Percentiles rank a stretch among this genome's conserved stretches.
Evolutionary conservation across 768 basidiomycete species (phyloP).

Genomic region (Xanthoconium stramineum): DNA sequence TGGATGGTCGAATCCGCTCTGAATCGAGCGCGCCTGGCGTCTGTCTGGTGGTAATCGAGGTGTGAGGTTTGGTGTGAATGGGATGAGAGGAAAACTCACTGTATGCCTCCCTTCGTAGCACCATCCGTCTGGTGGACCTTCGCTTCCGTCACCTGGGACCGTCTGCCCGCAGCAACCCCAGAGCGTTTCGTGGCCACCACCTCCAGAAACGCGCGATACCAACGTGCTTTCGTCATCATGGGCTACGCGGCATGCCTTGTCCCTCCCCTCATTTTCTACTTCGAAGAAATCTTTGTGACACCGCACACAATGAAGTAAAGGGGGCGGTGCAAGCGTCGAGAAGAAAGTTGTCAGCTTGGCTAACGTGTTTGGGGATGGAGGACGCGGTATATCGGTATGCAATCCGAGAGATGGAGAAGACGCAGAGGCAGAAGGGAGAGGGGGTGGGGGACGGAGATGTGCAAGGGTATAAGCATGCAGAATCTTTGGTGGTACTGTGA

Average conservation of each 20-base stretch:
- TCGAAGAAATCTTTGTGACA: conserved; percentile 72
- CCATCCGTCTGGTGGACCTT: conserved; percentile 84
- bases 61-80: neutral
- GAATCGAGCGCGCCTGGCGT: conserved; percentile 73
- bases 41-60: conserved; percentile 44
- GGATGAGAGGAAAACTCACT: conserved; percentile 25
- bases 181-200: conserved; percentile 46
- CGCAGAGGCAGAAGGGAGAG: neutral
- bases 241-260: conserved; percentile 62
- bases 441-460: conserved; percentile 35
- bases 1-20: conserved; percentile 65
- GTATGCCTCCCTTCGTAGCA: conserved; percentile 84
- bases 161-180: conserved; percentile 75
- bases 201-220: conserved; percentile 55
- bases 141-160: conserved; percentile 73
- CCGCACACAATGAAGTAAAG: conserved; percentile 67
- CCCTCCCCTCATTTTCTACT: conserved; percentile 60
- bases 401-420: conserved; percentile 17
- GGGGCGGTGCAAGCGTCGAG: conserved; percentile 59
- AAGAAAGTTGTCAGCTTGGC: conserved; percentile 57
- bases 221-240: conserved; percentile 82
- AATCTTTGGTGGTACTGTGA: conserved; percentile 61
- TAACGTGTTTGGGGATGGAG: conserved; percentile 39
- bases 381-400: conserved; percentile 10
- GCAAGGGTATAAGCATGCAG: conserved; percentile 60